Evolutionary conservation across 2,329 filamentous ascomycete species (phyloP), one percentile per base, ranked within the genome.

Genomic region (Aureobasidium pullulans): DNA sequence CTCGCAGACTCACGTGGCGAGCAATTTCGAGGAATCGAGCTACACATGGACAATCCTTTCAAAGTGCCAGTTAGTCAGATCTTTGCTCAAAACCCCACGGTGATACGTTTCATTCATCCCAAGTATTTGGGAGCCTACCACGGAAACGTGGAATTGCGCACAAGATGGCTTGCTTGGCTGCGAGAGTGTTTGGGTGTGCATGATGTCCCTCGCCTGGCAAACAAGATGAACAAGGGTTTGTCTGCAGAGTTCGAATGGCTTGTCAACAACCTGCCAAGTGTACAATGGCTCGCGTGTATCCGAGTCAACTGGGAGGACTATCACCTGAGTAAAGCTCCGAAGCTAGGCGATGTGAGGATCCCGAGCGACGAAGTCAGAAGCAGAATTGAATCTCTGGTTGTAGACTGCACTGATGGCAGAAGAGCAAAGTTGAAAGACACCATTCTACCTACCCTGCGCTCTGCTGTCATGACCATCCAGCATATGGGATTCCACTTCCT

Each of bases 81-180:
- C 15, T 60, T 60, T 10, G 9, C 31, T 10, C 6, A 8, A 5
- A 53, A 60, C 39, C 32, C 29, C 7, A 8, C 47, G 1, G 28
- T 60, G 2, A 39, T 48, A 11, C 37, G 8, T 5, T 60, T 60
- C 48, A 52, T 60, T 16, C 34, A 60, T 32, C 48, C 57, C 6
- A 34, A 43, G n/a, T 60, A 60, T 19, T 8, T 60, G 15, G 8
- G 13, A 2, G 44, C 9, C 9, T 60, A 52, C 19, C 36, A 46
- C 1, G 48, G 23, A 6, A 42, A 53, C 11, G 2, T 9, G 19
- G 8, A 46, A 7, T 4, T 23, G 2, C 37, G 31, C 6, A 6
- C 11, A 9, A 13, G 16, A 13, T 60, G 57, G 57, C 5, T 53
- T 3, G 7, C 31, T 19, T 60, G 57, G 57, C 28, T 60, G 36